These are phyloP conservation scores for Claviceps sp. DNA, from an alignment of 2,329 filamentous ascomycete species.

Conservation along the genomic window DNA sequence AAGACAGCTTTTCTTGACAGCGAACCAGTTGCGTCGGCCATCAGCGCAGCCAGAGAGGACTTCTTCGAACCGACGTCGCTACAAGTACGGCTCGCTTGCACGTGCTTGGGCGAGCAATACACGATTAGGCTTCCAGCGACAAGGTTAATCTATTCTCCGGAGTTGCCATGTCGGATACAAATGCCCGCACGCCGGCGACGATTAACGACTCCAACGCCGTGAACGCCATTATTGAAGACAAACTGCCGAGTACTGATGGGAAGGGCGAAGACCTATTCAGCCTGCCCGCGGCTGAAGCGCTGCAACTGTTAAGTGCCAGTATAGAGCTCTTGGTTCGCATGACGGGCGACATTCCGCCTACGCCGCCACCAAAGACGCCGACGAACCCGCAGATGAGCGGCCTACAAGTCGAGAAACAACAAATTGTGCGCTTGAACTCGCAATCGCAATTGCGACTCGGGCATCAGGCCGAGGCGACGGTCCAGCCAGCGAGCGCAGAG, in stretches of 20 bases:
- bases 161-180: constrained; percentile 2
- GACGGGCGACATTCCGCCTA: constrained; percentile 68
- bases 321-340: constrained; percentile 58
- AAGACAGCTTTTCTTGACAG: constrained; percentile 3
- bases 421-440: constrained; percentile 44
- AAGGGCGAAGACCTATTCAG: constrained; percentile 54
- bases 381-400: constrained; percentile 53
- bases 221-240: constrained; percentile 11
- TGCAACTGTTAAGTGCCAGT: constrained; percentile 63
- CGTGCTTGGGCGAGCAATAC: not conserved
- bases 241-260: constrained; percentile 11
- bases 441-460: constrained; percentile 37
- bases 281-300: constrained; percentile 57
- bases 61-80: not conserved
- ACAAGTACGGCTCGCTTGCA: not conserved
- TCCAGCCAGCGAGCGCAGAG: constrained; percentile 1
- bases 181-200: not conserved
- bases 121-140: not conserved
- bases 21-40: not conserved
- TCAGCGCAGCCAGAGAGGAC: not conserved
- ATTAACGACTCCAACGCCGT: not conserved
- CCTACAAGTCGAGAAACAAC: constrained; percentile 49
- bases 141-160: not conserved
- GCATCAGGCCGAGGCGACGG: constrained; percentile 24
- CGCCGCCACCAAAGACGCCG: constrained; percentile 53